Percentiles rank a stretch among this genome's conserved stretches.
phyloP scores from a whole-genome alignment of 306 rosid species.

The Purshia tridentata region DNA sequence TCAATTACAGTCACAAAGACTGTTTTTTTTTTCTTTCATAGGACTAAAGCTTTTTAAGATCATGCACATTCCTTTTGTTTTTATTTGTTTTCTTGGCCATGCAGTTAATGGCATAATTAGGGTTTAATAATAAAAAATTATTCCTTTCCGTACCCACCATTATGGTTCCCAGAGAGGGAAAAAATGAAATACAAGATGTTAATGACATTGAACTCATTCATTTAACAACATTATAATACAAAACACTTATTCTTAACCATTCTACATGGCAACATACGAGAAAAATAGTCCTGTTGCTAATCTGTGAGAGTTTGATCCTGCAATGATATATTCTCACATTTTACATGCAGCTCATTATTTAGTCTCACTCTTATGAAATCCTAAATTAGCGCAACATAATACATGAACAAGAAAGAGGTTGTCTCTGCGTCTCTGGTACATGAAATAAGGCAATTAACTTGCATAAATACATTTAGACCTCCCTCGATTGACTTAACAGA shows the following conservation, averaged over 20 bases:
- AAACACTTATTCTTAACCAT: slow-evolving; percentile 23
- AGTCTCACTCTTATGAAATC: slow-evolving; percentile 13
- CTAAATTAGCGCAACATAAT: not conserved
- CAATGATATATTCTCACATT: not conserved
- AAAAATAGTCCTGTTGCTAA: not conserved
- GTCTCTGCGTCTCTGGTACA: slow-evolving; percentile 5
- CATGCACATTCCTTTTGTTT: no score
- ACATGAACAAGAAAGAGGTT: slow-evolving; percentile 23
- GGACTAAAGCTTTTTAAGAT: no score
- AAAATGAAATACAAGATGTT: not conserved
- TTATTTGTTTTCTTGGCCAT: no score
- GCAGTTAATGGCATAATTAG: no score
- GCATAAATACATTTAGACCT: slow-evolving; percentile 11
- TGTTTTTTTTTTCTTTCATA: no score
- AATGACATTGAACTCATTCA: slow-evolving; percentile 6
- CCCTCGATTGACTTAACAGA: slow-evolving; percentile 20
- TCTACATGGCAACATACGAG: not conserved
- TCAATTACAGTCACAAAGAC: no score
- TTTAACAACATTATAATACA: not conserved
- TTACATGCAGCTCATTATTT: not conserved
- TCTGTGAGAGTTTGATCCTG: not conserved
- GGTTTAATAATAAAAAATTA: no score
- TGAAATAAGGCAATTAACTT: slow-evolving; percentile 7
- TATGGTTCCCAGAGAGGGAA: not conserved
- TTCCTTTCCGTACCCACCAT: not conserved